Evolutionary conservation across 495 filamentous ascomycete species (phyloP), one percentile per base, ranked within the genome.

Genomic region (Penicillium cinerascens): DNA sequence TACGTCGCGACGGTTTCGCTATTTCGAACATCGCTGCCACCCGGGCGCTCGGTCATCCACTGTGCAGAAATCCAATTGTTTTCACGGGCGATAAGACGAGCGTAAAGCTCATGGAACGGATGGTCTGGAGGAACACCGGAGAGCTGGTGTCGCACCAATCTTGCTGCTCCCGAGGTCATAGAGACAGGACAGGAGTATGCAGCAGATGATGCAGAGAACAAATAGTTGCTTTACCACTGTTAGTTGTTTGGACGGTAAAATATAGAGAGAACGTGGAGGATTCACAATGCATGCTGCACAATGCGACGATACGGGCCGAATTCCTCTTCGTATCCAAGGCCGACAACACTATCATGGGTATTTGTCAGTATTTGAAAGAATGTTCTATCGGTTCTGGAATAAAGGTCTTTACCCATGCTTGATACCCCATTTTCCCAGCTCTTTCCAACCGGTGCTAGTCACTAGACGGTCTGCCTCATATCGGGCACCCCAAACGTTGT

Each of bases 41-140:
- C 87, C 0, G 75, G 67, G 6, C 87, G 78, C 56, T 90, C 87
- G 0, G 87, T 91, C 87, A 90, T 90, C 87, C 87, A 91, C 61
- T 91, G 87, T 0, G 87, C 87, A 38, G 78, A 82, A 6, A 87
- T 89, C 87, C 86, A 90, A 5, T 78, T 75, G 6, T 83, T 74
- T 49, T 87, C 77, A 3, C 82, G 74, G 13, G 81, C 81, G 22
- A 75, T 81, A 6, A 87, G 66, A 29, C 67, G 70, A 13, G 69
- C 54, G 17, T 64, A 79, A 74, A 51, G 82, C 76, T 40, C 72
- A 61, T 48, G 77, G 59, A 58, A 88, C 70, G 38, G 86, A 66
- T 59, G 68, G 35, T 54, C 59, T 27, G 40, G 56, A 29, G 48
- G 58, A 15, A 60, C 43, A 9, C 44, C 42, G 25, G 44, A 58